phyloP scores from a whole-genome alignment of 2,329 filamentous ascomycete genomes.

The Fusarium cyanostomum region DNA sequence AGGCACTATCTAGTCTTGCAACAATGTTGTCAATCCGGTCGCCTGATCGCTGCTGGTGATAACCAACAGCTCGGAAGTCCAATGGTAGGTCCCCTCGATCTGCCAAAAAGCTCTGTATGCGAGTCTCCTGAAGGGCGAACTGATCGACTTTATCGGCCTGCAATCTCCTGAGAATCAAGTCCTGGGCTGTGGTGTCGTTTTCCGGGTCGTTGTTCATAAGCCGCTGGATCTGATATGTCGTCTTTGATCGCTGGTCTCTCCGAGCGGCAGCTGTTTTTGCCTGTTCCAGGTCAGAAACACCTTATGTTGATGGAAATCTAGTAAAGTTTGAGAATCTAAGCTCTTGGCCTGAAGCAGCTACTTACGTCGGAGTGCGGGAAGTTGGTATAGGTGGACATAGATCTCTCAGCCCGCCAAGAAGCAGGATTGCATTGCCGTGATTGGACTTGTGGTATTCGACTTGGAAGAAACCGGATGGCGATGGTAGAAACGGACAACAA shows the following conservation, averaged over 20 bases:
- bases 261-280: background rate
- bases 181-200: background rate
- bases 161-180: background rate
- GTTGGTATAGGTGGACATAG: no score
- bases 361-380: no score
- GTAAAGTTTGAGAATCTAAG: no score
- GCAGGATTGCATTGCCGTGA: no score
- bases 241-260: background rate
- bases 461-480: no score
- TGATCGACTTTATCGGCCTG: background rate
- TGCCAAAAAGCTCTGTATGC: no score
- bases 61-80: background rate
- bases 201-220: background rate
- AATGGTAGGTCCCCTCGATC: no score
- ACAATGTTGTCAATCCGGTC: background rate
- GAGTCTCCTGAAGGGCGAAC: no score
- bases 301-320: background rate
- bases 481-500: no score
- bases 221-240: background rate
- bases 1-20: background rate
- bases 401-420: no score
- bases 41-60: background rate
- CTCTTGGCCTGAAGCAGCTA: no score
- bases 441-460: no score
- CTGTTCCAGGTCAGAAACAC: background rate